Evolutionary conservation across 1,139 yeast species (phyloP), one percentile per base, ranked within the genome.

Genomic region (Yamadazyma blattariae): DNA sequence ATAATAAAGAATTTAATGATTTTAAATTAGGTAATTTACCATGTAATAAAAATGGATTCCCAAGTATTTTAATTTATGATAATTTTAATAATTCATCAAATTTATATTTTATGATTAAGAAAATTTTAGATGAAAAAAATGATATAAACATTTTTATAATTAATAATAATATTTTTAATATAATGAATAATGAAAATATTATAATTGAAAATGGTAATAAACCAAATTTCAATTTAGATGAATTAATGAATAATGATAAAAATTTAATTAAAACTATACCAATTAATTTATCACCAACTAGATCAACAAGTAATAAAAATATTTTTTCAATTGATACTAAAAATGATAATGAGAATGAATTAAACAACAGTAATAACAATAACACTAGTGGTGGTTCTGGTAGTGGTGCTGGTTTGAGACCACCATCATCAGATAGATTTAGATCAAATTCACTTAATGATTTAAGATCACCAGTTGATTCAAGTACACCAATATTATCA

Each of bases 81-180:
- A 42, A 54, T 45, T 31, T 39, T 29, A 56, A 52, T 37, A 55
- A 52, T 28, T 62, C 81, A 1, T 47, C 68, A 2, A 62, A 67
- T 23, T 47, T 75, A 17, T 65, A 55, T 42, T 69, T 67, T 50
- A 67, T 81, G 47, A 62, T 77, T 25, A 58, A 61, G 38, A 81
- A 81, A 52, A 68, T 81, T 39, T 49, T 65, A 17, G 62, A 64
- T 22, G 46, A 44, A 12, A 31, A 36, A 3, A 19, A 13, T 18
- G 33, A 39, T 11, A 32, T 36, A 13, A 38, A 36, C 10, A 39
- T 53, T 13, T 51, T 35, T 36, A 20, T 51, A 3, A n/a, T 41
- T 15, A 35, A 36, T 55, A 41, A 45, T 14, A 23, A 25, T 10
- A 44, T 33, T 25, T 10, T 5, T 21, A 33, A 34, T 3, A 9